phyloP scores from a whole-genome alignment of 192 early-diverging fungal genomes.

The Rhizoclosmatium globosum region DNA sequence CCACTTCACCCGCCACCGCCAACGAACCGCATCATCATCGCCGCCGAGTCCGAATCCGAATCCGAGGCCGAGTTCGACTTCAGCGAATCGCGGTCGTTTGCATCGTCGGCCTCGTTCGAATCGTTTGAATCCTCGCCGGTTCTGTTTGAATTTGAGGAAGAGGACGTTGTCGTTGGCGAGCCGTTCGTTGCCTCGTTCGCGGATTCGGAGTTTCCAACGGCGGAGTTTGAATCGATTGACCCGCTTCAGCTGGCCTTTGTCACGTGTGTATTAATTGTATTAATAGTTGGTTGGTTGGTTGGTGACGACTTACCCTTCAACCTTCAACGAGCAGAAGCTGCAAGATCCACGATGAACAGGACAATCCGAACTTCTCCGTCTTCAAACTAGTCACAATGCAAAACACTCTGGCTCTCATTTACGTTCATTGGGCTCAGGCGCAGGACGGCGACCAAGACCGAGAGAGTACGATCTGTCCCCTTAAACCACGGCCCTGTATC shows the following conservation, averaged over 20 bases:
- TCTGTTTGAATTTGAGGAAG: conserved; percentile 14
- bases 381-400: conserved; percentile 23
- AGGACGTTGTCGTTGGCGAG: conserved; percentile 16
- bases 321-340: background rate
- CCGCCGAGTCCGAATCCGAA: no score
- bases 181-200: conserved; percentile 12
- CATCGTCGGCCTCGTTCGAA: background rate
- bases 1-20: no score
- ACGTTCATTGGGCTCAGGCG: conserved; percentile 7
- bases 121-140: background rate
- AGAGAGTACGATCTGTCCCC: background rate
- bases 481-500: no score
- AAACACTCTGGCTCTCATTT: conserved; percentile 26
- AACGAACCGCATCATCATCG: no score
- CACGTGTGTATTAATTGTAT: conserved; percentile 13
- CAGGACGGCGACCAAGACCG: background rate
- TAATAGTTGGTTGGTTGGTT: background rate
- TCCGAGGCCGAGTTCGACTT: no score
- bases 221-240: background rate
- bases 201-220: conserved; percentile 3
- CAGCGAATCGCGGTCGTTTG: background rate
- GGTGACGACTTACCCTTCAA: background rate
- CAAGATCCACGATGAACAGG: conserved; percentile 32
- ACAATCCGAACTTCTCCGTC: conserved; percentile 24
- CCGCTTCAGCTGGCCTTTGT: conserved; percentile 28